Base-by-base conservation (phyloP, 2,329 filamentous ascomycete species). In the Cordyceps farinosa region DNA sequence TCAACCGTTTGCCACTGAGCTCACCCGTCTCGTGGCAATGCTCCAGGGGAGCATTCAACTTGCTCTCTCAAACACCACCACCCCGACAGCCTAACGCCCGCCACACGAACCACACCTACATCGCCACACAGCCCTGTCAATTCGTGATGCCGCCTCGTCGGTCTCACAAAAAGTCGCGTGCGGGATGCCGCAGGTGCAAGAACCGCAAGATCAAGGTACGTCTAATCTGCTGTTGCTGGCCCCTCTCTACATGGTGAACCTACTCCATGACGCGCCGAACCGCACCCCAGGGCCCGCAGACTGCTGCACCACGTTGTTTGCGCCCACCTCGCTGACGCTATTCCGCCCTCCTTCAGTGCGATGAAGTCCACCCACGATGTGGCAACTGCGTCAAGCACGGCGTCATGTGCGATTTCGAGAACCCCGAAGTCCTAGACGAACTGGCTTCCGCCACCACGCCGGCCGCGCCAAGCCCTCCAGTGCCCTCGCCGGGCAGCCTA, bases 141-240 rank as follows among this genome's bases (percentile, higher is more conserved):
- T 56, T 36, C 61, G 73, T 66, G 53, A 88, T 88, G 86, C 84
- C 87, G 65, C 86, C 87, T 36, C 79, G 87, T 70, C 80, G 86
- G 72, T 87, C 87, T 48, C 87, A 90, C 74, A 90, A 88, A 72
- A 90, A 89, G 77, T 89, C 86, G 63, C 82, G 87, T 67, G 83
- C 86, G 58, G 87, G 87, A 52, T 90, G 87, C 69, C 80, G 82
- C 66, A 78, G 84, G 64, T 90, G 87, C 75, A 90, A 90, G 76
- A 78, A 80, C 62, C 80, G 87, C 65, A 90, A 90, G 74, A 88
- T 90, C 71, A 90, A 90, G 84, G 87, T 87, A 67, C 51, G 32
- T 53, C 40, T 62, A 44, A n/a, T 30, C 47, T 63, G 34, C 62
- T 61, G 40, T 52, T 51, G 51, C 44, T 29, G 10, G 22, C 34